Evolutionary conservation across 352 stramenopile genomes (phyloP), one percentile per base, ranked within the genome.

Genomic region (Pythium myriotylum): DNA sequence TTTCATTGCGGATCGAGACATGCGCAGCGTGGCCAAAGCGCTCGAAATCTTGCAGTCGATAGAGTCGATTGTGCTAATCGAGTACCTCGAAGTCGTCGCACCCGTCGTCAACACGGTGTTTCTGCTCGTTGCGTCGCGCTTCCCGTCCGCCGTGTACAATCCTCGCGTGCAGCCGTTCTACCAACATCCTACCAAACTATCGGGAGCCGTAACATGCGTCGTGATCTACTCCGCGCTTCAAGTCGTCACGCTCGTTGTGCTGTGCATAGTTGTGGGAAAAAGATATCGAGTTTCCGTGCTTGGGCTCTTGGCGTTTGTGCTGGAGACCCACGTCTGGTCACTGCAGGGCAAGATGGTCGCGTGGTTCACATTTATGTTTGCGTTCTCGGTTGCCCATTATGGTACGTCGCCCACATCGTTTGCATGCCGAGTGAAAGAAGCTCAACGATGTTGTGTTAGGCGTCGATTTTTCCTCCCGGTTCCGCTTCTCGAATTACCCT

Each of bases 21-120:
- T 17, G 19, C 33, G 4, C 16, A n/a, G 0, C 10, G 32, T 53
- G 13, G 17, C 12, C 10, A 14, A 53, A 13, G 46, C 62, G 19
- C 50, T 70, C 19, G 13, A 65, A 23, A 14, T 65, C 19, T 46
- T 32, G 4, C 19, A 45, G 16, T 42, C 43, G 1, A 49, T 55
- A 22, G 62, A 70, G 20, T 29, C 54, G n/a, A 61, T 70, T 35
- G 14, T 70, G 26, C 55, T 70, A n/a, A 42, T 70, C 42, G 62
- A 70, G 62, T 70, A 70, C 50, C 47, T 65, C 3, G 62, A 64
- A 39, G 55, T 70, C 13, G 22, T 47, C 16, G 50, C 65, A 10
- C 62, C 62, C n/a, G 22, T 70, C 14, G 22, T 63, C 33, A 70
- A 65, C 51, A 13, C 2, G 13, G 33, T 58, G 3, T 70, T 65